These are phyloP conservation scores for Pseudopyricularia cyperi DNA, from an alignment of 2,329 filamentous ascomycete species.

Conservation along the genomic window DNA sequence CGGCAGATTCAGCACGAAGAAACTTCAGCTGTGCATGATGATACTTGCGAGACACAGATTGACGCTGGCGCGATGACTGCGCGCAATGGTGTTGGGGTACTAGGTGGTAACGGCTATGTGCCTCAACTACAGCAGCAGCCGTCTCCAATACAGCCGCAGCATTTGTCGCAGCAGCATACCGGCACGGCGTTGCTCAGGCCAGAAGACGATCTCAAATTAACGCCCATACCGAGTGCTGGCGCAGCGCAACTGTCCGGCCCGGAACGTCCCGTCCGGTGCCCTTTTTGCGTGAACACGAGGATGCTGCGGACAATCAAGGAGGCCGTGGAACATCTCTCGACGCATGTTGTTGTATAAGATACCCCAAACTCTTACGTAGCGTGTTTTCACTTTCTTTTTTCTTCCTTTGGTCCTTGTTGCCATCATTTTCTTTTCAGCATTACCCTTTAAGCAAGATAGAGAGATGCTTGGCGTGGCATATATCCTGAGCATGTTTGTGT, in stretches of 20 bases:
- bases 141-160: background rate
- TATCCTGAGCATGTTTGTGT: no score
- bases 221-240: constrained; percentile 38
- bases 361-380: background rate
- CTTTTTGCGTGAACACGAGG: constrained; percentile 48
- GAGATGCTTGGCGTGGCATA: no score
- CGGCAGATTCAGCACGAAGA: constrained; percentile 47
- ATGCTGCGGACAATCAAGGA: constrained; percentile 49
- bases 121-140: background rate
- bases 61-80: background rate
- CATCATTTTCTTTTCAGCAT: no score
- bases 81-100: background rate
- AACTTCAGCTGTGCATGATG: constrained; percentile 23
- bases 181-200: background rate
- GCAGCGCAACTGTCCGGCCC: constrained; percentile 2
- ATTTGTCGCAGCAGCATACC: background rate
- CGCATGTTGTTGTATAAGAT: constrained; percentile 42
- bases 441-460: no score
- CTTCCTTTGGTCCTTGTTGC: background rate
- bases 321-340: constrained; percentile 49
- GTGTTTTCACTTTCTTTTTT: background rate
- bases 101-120: background rate
- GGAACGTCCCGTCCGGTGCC: constrained; percentile 40
- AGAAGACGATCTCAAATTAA: constrained; percentile 35
- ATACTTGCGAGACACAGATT: background rate